Evolutionary conservation across 1,284 basidiomycete species (phyloP), one percentile per base, ranked within the genome.

Genomic region (Amylostereum chailletii): DNA sequence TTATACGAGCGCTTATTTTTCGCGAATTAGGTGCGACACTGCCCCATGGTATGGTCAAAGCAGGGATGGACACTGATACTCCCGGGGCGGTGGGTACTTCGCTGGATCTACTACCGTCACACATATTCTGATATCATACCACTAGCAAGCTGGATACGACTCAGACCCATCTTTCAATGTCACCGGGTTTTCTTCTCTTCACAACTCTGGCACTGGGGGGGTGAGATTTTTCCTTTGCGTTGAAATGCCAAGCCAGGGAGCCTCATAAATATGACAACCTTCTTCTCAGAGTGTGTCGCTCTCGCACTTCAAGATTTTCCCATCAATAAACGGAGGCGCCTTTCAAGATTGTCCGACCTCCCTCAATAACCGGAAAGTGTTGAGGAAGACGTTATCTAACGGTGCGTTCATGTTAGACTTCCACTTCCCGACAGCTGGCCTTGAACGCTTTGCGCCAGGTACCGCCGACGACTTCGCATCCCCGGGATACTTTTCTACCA

Each of bases 21-120:
- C 19, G 19, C 19, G 19, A 19, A 19, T 19, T 45, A 79, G 77
- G 80, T 42, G 79, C 78, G 3, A 81, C 77, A 0, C 59, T 81
- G n/a, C 81, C 81, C 3, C 80, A 81, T 63, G 81, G 81, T 26
- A 80, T 82, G 77, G 71, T 77, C 27, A 83, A 83, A 62, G 73
- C 68, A 2, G 81, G 79, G 3, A 76, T 81, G 74, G 81, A 83
- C 58, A 82, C 80, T 0, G 75, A 81, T 54, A 79, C 79, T 5
- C 74, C 75, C 1, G 75, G 74, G 54, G 81, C 81, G 60, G 79
- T 79, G 53, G 40, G 68, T 61, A 8, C 11, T 40, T 26, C 26
- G 27, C 11, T 3, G n/a, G 27, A 3, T 8, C n/a, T 44, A n/a
- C n/a, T 40, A 31, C 8, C 11, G 19, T 19, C 19, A 19, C 19